Evolutionary conservation across 306 rosid species (phyloP), one percentile per base, ranked within the genome.

Genomic region (Begonia masoniana): DNA sequence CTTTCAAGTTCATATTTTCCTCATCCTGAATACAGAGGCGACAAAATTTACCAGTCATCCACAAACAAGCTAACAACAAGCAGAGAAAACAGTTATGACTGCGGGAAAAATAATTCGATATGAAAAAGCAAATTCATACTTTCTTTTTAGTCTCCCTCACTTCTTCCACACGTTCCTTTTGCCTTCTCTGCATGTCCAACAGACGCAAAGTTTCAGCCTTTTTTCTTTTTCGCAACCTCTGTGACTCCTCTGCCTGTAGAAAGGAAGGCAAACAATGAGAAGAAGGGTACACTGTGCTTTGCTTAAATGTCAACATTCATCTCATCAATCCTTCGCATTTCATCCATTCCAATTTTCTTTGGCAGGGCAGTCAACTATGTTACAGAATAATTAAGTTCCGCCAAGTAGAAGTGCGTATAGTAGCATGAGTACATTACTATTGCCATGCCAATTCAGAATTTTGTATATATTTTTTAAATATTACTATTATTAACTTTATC

Each of bases 121-220:
- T 51, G 64, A 50, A 21, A 23, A 21, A 67, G 59, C 41, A 35
- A 62, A 64, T 19, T 19, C 60, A 67, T 62, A 92, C 99, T 96
- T 92, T 92, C 84, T 86, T 86, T 57, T 79, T 86, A 10, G 88
- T 73, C 78, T 92, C 79, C 65, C 99, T 87, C 47, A 86, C 83
- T 86, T 92, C 96, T 77, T 81, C 93, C 59, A 92, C 61, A 10
- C 99, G 96, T 62, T 83, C 77, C 68, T 75, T 81, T 72, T 83
- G 88, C 69, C 96, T 86, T 72, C 73, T 79, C 62, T 86, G 75
- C 89, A 81, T 81, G 62, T 86, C 88, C 56, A 70, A 23, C 60
- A 78, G 39, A 10, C 88, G 94, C 76, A 68, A 39, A 47, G 52
- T 77, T 59, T 92, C 95, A 12, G 80, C 99, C 65, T 63, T 86